Evolutionary conservation across 2,329 filamentous ascomycete genomes (phyloP), one percentile per base, ranked within the genome.

Genomic region (Colletotrichum simmondsii): DNA sequence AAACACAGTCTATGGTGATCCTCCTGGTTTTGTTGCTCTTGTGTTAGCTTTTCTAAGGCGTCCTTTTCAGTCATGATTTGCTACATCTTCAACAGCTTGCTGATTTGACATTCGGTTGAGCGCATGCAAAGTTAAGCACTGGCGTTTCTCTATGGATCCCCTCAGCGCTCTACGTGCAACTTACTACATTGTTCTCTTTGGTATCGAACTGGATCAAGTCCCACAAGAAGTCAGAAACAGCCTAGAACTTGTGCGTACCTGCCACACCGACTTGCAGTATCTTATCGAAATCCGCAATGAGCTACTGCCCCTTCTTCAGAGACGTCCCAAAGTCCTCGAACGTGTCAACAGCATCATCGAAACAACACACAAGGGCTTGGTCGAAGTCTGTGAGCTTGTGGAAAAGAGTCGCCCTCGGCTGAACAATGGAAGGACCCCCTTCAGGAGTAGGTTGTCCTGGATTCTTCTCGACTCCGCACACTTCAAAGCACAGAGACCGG

Each of bases 161-260:
- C 19, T 68, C 28, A 56, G 19, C 35, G 28, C 19, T 22, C 57
- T 74, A 22, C 59, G 61, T 19, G 66, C 70, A 4, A 65, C 66
- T 22, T 75, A 75, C 37, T 26, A 69, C 22, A 16, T 71, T 12
- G n/a, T 75, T 7, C 56, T 74, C 12, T 76, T 74, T 53, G 58
- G 57, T 12, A 74, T 78, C 58, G 76, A 78, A 30, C 71, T 77
- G 24, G 77, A 76, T 6, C 78, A 79, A 12, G 77, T 79, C 11
- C 78, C 79, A 1, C 73, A 75, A 28, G 77, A 78, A 5, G 77
- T 81, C 24, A 76, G 77, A 2, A 74, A 75, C 7, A 78, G 77
- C 64, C 74, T 82, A 19, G 79, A 82, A 28, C 79, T 81, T 8
- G 78, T 81, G 0, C 76, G 77, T 5, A 80, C 77, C n/a, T 81